Conservation (phyloP, 2,329 filamentous ascomycete genomes). For the Kalmusia sp. region DNA sequence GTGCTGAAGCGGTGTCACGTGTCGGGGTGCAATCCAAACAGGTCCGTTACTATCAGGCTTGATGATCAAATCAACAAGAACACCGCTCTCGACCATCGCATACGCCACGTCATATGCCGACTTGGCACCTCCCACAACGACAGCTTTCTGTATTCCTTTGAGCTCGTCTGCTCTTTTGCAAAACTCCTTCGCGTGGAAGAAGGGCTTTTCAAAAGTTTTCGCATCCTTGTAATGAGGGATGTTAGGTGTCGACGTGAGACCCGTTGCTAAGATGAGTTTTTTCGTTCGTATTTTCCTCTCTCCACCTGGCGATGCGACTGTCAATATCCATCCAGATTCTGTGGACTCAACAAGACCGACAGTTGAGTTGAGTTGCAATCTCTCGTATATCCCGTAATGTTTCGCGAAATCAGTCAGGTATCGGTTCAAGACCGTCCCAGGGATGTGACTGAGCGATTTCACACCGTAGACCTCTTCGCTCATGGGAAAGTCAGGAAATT, state of each 20-base stretch:
- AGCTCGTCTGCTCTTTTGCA: constrained; percentile 48
- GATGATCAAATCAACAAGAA: constrained; percentile 65
- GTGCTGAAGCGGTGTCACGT: constrained; percentile 70
- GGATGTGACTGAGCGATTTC: constrained; percentile 60
- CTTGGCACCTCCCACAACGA: constrained; percentile 68
- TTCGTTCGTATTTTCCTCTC: constrained; percentile 30
- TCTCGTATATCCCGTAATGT: constrained; percentile 55
- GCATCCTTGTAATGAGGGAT: constrained; percentile 60
- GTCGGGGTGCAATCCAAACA: constrained; percentile 64
- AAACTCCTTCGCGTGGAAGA: constrained; percentile 66
- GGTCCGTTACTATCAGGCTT: constrained; percentile 61
- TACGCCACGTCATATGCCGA: constrained; percentile 70
- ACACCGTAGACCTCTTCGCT: constrained; percentile 37
- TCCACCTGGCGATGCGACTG: constrained; percentile 6
- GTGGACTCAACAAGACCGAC: constrained; percentile 61
- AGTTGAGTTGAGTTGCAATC: constrained; percentile 59
- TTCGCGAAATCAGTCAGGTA: constrained; percentile 59
- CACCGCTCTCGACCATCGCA: constrained; percentile 58
- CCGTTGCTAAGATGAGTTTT: constrained; percentile 68
- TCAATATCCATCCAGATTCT: constrained; percentile 42
- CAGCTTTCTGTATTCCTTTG: constrained; percentile 45
- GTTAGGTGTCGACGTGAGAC: constrained; percentile 66
- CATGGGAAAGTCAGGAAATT: constrained; percentile 47
- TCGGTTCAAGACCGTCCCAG: constrained; percentile 62
- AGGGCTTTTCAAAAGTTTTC: constrained; percentile 58